Base-by-base conservation (phyloP, 2,329 filamentous ascomycete genomes). In the Fusarium sulawesiense region DNA sequence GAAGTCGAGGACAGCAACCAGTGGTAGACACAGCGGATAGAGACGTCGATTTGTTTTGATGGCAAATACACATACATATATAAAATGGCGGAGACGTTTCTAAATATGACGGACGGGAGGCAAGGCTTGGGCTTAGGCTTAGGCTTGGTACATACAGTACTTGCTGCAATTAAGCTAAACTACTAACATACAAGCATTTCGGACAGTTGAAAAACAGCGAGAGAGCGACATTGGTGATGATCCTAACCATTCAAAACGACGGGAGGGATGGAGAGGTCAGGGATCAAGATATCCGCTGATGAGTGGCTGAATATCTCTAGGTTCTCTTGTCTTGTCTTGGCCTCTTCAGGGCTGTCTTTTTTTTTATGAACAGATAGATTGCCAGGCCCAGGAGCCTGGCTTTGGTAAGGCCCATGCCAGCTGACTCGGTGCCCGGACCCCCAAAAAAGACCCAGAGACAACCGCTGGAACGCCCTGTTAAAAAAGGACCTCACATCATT, bases 381-480 rank as follows among this genome's bases (percentile, higher is more conserved):
- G 29, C 49, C 49, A 62, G 73, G 68, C 65, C 73, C 73, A 74
- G 73, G 71, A 75, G 73, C 73, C 72, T 75, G 73, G 73, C 67
- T 68, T 71, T 64, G 70, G 70, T 72, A 73, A 65, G 67, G 32
- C n/a, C 30, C 21, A 50, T 27, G 18, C 48, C 48, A 51, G 69
- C 64, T 75, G 73, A 75, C 71, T 75, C 70, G 62, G 34, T 21
- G 46, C 34, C 34, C 34, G 25, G 29, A 18, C 13, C 27, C 16
- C 20, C 47, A 18, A 51, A 40, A 40, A 74, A 75, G 71, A 65
- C 69, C 66, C 57, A 60, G 34, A 27, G 51, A 41, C 59, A 20
- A 10, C 12, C 59, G 46, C 57, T 60, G 61, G 56, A 64, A 64
- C 59, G 53, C 41, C 51, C 45, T 49, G 64, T 14, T 20, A 25